These are phyloP conservation scores for Trypanosoma melophagium DNA, from an alignment of 208 protist species.

Conservation along the genomic window DNA sequence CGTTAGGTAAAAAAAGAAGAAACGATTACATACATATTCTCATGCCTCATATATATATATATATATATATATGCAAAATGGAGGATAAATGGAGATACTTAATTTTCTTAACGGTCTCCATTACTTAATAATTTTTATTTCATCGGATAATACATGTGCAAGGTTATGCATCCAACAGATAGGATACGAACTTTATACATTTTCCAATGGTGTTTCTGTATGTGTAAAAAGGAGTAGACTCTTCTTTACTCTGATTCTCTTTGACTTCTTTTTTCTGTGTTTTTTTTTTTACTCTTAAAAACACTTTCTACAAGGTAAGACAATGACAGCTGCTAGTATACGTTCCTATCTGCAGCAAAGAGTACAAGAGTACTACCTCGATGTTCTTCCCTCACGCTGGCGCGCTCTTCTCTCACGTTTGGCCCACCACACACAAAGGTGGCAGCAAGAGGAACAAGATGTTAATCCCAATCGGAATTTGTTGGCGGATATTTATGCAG, in stretches of 20 bases:
- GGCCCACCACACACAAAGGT: slow-evolving; percentile 37
- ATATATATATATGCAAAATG: too few species aligned
- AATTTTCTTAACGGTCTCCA: background rate
- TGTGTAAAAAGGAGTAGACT: too few species aligned
- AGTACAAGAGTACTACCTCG: slow-evolving; percentile 15
- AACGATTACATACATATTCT: too few species aligned
- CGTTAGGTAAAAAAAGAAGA: too few species aligned
- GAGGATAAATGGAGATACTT: background rate
- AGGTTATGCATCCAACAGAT: background rate
- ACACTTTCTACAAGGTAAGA: background rate
- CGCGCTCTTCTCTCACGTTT: slow-evolving; percentile 45
- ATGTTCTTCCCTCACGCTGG: slow-evolving; percentile 19
- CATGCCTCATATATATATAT: too few species aligned
- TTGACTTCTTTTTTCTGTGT: slow-evolving; percentile 8
- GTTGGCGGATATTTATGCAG: slow-evolving; percentile 25
- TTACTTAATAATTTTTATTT: background rate
- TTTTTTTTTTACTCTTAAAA: slow-evolving; percentile 5
- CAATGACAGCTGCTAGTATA: background rate
- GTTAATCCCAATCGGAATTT: background rate
- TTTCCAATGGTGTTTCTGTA: background rate
- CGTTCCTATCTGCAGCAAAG: slow-evolving; percentile 15
- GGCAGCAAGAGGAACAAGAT: slow-evolving; percentile 13
- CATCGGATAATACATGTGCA: background rate
- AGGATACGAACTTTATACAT: background rate
- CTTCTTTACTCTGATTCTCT: slow-evolving; percentile 1